Conservation (phyloP, 345 rosid genomes). For the Excoecaria agallocha region DNA sequence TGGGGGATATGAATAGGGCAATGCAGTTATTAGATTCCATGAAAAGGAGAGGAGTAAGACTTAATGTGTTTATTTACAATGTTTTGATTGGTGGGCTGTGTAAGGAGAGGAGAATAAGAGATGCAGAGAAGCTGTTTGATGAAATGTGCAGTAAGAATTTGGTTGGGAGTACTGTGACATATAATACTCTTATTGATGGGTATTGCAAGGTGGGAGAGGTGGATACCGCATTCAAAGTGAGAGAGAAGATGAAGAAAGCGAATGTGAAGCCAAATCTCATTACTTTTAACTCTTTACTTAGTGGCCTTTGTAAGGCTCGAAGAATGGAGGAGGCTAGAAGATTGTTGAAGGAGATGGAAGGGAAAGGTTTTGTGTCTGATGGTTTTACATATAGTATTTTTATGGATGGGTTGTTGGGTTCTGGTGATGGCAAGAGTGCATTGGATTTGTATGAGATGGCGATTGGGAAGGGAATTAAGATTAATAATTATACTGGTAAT, state of each 20-base stretch:
- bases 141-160: constrained; percentile 51
- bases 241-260: constrained; percentile 52
- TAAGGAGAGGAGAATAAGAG: constrained; percentile 51
- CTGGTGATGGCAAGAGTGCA: constrained; percentile 40
- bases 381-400: constrained; percentile 55
- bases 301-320: constrained; percentile 53
- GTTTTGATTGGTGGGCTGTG: constrained; percentile 57
- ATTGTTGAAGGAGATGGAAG: constrained; percentile 60
- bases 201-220: constrained; percentile 60
- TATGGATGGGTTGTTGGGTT: constrained; percentile 50
- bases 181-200: constrained; percentile 69
- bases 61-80: constrained; percentile 60
- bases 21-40: constrained; percentile 48
- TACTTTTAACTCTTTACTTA: constrained; percentile 65
- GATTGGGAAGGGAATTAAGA: constrained; percentile 39
- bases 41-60: constrained; percentile 45
- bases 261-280: constrained; percentile 53
- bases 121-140: constrained; percentile 64
- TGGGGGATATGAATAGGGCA: constrained; percentile 55
- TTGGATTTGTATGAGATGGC: constrained; percentile 46
- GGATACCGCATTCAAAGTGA: constrained; percentile 43
- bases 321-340: constrained; percentile 58
- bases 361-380: constrained; percentile 59
- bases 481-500: constrained; percentile 50
- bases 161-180: constrained; percentile 47